Evolutionary conservation across 371 early-diverging fungal genomes (phyloP), one percentile per base, ranked within the genome.

Genomic region (Thermomucor indicae-seudaticae): DNA sequence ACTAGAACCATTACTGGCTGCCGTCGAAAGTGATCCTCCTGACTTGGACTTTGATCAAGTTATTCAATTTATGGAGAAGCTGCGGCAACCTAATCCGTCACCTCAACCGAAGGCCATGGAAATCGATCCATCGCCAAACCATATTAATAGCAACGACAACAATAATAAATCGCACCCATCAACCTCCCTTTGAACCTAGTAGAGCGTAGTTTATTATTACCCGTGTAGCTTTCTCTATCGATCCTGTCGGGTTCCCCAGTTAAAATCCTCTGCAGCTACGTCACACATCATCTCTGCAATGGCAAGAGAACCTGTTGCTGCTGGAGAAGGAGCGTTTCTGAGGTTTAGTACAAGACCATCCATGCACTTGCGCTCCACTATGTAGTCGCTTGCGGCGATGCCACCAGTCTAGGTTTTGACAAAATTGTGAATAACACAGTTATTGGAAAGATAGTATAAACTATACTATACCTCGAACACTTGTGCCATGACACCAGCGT

Each of bases 21-120:
- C 89, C 0, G 85, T 89, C 19, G 88, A 90, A 57, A 84, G 83
- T 31, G 90, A 92, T 53, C 79, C 81, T 17, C 76, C 79, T 7
- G 81, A 78, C 43, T 50, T 81, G 42, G 82, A 84, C 49, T 57
- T 81, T 23, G 64, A 73, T n/a, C 70, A 80, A 29, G 78, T 80
- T 4, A 73, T 79, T 30, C 78, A 75, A 5, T 78, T 79, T 48
- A 80, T 83, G 80, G 78, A 76, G 41, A 75, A 70, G 27, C 63
- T 78, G 14, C 65, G 67, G 51, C 70, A 27, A 31, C 37, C 14
- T 16, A 14, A 37, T 5, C 3, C 5, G 5, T 19, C 14, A 19
- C 11, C 4, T 16, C 37, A 37, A 10, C 37, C 14, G 11, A 5
- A n/a, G n/a, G n/a, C n/a, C n/a, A n/a, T n/a, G n/a, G n/a, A n/a